Percentiles rank a stretch among this genome's conserved stretches.
phyloP scores from a whole-genome alignment of 2,329 filamentous ascomycete genomes.

The Verticillium isaacii region DNA sequence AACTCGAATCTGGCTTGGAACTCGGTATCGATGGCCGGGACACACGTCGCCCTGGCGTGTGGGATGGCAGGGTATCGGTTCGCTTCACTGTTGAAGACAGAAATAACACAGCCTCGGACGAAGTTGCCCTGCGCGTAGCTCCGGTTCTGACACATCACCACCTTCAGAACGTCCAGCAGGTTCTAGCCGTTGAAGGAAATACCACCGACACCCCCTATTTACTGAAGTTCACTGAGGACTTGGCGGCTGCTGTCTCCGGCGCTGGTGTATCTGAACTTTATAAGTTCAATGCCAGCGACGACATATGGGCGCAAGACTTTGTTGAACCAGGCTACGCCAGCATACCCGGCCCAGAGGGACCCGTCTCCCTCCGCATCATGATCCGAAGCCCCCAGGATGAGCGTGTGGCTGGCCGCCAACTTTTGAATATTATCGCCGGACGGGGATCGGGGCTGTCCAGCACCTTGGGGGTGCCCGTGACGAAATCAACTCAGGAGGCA shows the following conservation, averaged over 20 bases:
- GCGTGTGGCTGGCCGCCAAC: constrained; percentile 21
- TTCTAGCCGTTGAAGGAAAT: too few species aligned
- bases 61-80: constrained; percentile 22
- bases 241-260: too few species aligned
- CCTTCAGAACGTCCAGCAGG: constrained; percentile 17
- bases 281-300: constrained; percentile 17
- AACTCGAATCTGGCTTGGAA: constrained; percentile 22
- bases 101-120: constrained; percentile 16
- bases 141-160: constrained; percentile 33
- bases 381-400: constrained; percentile 22
- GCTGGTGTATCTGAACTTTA: constrained; percentile 9
- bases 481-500: constrained; percentile 24
- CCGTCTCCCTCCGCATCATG: constrained; percentile 25
- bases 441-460: constrained; percentile 26
- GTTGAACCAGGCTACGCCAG: constrained; percentile 31
- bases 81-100: constrained; percentile 20
- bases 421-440: constrained; percentile 23
- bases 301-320: constrained; percentile 34
- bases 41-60: constrained; percentile 14
- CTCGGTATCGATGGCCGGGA: constrained; percentile 32
- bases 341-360: constrained; percentile 29
- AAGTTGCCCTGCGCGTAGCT: constrained; percentile 27
- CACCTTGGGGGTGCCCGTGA: constrained; percentile 8
- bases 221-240: too few species aligned
- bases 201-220: too few species aligned